These are phyloP conservation scores for Hygrophorus russula DNA, from an alignment of 768 basidiomycete genomes.

Conservation along the genomic window DNA sequence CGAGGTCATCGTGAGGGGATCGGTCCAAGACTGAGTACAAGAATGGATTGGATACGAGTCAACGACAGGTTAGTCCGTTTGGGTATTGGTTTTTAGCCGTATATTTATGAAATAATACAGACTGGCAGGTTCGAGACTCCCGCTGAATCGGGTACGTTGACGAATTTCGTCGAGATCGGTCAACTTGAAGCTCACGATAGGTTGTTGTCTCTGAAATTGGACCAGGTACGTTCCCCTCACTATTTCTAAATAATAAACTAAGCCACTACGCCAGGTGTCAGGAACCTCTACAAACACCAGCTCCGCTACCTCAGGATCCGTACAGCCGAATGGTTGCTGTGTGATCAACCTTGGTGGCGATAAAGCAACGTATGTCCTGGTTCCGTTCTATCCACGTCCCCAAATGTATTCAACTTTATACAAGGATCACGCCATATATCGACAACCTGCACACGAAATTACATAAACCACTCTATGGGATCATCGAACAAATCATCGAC, in stretches of 20 bases:
- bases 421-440: conserved; percentile 24
- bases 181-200: conserved; percentile 95
- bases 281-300: conserved; percentile 63
- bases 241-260: not conserved
- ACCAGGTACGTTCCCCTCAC: conserved; percentile 49
- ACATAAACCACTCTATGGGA: conserved; percentile 13
- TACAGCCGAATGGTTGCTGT: conserved; percentile 14
- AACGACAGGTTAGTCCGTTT: conserved; percentile 51
- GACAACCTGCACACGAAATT: conserved; percentile 26
- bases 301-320: conserved; percentile 52
- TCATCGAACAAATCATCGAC: conserved; percentile 17
- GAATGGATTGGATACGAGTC: conserved; percentile 59
- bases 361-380: conserved; percentile 9
- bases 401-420: not conserved
- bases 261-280: conserved; percentile 40
- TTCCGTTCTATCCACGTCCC: conserved; percentile 1
- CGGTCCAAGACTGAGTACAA: conserved; percentile 66
- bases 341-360: conserved; percentile 10
- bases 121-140: conserved; percentile 73
- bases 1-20: conserved; percentile 83
- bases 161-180: conserved; percentile 94
- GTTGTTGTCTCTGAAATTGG: conserved; percentile 85
- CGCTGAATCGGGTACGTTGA: conserved; percentile 67
- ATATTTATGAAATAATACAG: conserved; percentile 18
- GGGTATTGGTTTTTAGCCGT: not conserved